Evolutionary conservation across 306 rosid species (phyloP), one percentile per base, ranked within the genome.

Genomic region (Senna siamea): DNA sequence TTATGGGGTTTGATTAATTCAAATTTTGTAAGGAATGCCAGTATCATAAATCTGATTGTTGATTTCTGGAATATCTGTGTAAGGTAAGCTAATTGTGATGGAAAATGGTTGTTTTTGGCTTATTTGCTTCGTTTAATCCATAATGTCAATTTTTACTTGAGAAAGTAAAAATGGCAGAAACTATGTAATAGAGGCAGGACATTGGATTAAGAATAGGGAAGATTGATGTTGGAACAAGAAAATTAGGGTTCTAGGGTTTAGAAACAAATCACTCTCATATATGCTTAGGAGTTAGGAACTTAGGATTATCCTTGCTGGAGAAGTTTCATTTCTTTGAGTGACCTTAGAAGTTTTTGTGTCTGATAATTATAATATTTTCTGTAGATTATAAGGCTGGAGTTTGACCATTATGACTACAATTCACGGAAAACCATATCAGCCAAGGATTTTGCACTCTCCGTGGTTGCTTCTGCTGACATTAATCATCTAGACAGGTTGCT

Each of bases 391-490:
- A 82, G 40, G 70, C 73, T 94, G 84, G 99, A 94, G 92, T 94
- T 89, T 78, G 81, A 74, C 43, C 97, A 94, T 80, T 94, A 92
- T 69, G 97, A 94, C 87, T 92, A 89, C 78, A 92, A 89, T 69
- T 46, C 62, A 48, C 83, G 62, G 73, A 83, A 88, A 73, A 76
- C 87, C 75, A 92, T 94, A 81, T 82, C 87, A 4, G 96, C 93
- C 41, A 87, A 84, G 83, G 99, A 94, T 82, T 94, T 94, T 71
- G 97, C 95, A 18, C 80, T 89, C 76, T 94, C 99, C 82, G 76
- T 94, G 92, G 97, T 89, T 82, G 96, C 99, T 73, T 85, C 97
- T 62, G 99, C 99, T 0, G 90, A 87, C 77, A 70, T 87, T 79
- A 77, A 76, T 80, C 90, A 80, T 62, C 51, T 88, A 73, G 80